Conservation (phyloP, 2,329 filamentous ascomycete species). For the Xylariaceae sp. region DNA sequence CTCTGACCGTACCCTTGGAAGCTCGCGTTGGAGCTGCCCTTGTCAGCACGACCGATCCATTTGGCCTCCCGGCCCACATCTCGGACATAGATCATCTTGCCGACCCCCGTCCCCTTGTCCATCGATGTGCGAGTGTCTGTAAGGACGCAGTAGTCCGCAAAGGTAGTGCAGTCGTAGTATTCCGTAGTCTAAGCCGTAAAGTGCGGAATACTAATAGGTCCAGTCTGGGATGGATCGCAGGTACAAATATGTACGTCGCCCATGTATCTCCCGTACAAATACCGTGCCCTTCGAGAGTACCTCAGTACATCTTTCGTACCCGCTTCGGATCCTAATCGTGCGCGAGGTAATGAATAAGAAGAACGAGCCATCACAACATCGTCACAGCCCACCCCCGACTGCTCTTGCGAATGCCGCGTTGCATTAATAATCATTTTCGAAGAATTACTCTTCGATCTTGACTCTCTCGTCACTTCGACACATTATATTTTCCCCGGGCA, state of each 20-base stretch:
- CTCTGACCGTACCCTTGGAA: background rate
- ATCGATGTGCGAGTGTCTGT: too few relatives aligned
- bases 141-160: too few relatives aligned
- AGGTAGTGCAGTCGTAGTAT: too few relatives aligned
- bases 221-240: too few relatives aligned
- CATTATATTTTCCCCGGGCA: background rate
- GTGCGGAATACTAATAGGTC: too few relatives aligned
- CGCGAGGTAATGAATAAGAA: conserved; percentile 19
- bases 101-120: conserved; percentile 23
- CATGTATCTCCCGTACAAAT: too few relatives aligned
- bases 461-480: conserved; percentile 16
- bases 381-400: conserved; percentile 19
- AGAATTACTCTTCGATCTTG: conserved; percentile 5
- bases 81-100: conserved; percentile 32
- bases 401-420: conserved; percentile 20
- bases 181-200: too few relatives aligned
- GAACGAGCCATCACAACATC: conserved; percentile 33
- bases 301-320: background rate
- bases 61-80: conserved; percentile 17
- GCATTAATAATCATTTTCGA: conserved; percentile 32
- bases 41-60: conserved; percentile 17
- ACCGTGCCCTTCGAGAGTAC: too few relatives aligned
- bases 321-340: background rate
- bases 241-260: too few relatives aligned
- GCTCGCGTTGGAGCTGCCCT: background rate